A percentile compares a stretch with the other conserved stretches of the same genome.
Evolutionary conservation across 257 asterid species (phyloP).

Genomic region (Rhazya stricta): DNA sequence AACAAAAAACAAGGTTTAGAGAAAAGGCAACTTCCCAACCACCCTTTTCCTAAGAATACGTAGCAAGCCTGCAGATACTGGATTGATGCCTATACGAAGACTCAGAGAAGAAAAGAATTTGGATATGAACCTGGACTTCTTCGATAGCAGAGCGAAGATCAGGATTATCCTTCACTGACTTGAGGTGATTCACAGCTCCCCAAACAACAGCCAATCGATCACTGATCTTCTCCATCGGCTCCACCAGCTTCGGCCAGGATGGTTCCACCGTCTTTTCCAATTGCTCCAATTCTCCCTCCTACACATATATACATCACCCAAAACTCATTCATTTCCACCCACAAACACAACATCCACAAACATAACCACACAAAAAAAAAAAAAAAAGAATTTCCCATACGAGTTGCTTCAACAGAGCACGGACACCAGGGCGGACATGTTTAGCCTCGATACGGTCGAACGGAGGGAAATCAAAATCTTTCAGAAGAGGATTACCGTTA

Average conservation of each 20-base stretch:
- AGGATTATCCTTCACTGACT: slow-evolving; percentile 77
- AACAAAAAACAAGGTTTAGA: neutral
- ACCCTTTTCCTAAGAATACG: neutral
- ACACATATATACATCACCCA: neutral
- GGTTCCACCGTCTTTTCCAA: slow-evolving; percentile 92
- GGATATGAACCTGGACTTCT: slow-evolving; percentile 78
- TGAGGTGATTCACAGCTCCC: slow-evolving; percentile 95
- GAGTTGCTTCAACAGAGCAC: slow-evolving; percentile 60
- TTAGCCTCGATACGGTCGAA: slow-evolving; percentile 64
- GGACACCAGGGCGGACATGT: slow-evolving; percentile 92
- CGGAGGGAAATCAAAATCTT: slow-evolving; percentile 83
- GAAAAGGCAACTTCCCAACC: neutral
- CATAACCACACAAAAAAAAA: neutral
- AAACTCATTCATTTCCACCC: neutral
- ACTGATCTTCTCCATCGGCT: slow-evolving; percentile 78
- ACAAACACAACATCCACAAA: neutral
- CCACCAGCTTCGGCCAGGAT: slow-evolving; percentile 92
- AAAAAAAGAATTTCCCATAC: slow-evolving; percentile 29
- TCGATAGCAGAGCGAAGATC: slow-evolving; percentile 95
- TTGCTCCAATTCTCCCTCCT: slow-evolving; percentile 73
- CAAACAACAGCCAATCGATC: slow-evolving; percentile 75
- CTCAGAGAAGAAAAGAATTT: neutral
- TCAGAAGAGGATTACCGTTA: slow-evolving; percentile 58
- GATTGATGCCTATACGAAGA: neutral
- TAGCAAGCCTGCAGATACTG: neutral